Evolutionary conservation across 108 stramenopile genomes (phyloP), one percentile per base, ranked within the genome.

Genomic region (Fragilaria crotonensis): DNA sequence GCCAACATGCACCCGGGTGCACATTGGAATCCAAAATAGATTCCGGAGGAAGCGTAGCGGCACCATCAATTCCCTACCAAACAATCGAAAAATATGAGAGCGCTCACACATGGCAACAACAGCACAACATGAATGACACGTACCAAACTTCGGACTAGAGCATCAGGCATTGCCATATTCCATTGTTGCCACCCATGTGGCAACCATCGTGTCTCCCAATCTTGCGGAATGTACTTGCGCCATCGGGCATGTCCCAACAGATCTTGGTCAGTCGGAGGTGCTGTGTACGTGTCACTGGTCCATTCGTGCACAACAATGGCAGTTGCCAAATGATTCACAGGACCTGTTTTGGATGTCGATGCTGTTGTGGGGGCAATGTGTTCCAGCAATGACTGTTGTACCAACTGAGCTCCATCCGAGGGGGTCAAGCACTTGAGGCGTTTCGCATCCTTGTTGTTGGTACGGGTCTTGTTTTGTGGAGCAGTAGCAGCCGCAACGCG

Each of bases 171-270:
- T 28, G 58, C 64, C 1, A 76, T 55, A 32, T 78, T 31, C 41
- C 77, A 67, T 44, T 80, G 56, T 41, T 80, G 59, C 61, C 77
- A 68, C 17, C 79, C 84, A 21, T 61, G 32, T 23, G 79, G 81
- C 9, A 86, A 33, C 0, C 62, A 30, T n/a, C 71, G 51, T 41
- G 7, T 41, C 54, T 86, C 83, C 85, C 82, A 87, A 57, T 84
- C 86, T 50, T 87, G 63, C 25, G 86, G 86, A 55, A 87, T 69
- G 45, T 70, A 84, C 9, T 68, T 68, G 29, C 73, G 56, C 67
- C 81, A 68, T 68, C 62, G 64, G 18, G 62, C 54, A 36, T 62
- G 52, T 20, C 68, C 72, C 32, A 71, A 27, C 22, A 54, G 18
- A 17, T 64, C 49, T 44, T 29, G 2, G 20, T 33, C 41, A 19